Percentiles rank a stretch among this genome's conserved stretches.
phyloP scores from a whole-genome alignment of 371 early-diverging fungal genomes.

The Apophysomyces variabilis region DNA sequence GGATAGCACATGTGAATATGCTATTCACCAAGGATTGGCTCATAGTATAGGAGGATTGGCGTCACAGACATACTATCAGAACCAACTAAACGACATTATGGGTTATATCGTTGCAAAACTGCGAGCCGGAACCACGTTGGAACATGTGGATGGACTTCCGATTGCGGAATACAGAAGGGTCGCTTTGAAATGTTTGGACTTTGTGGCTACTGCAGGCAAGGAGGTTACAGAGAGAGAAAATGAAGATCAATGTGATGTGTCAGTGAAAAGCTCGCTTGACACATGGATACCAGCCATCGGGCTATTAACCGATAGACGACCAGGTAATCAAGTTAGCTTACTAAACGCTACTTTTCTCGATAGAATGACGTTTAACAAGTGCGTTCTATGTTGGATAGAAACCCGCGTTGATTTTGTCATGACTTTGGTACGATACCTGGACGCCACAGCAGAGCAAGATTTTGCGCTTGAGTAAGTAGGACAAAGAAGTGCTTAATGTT shows the following conservation, averaged over 20 bases:
- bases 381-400: not conserved
- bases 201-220: slow-evolving; percentile 27
- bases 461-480: slow-evolving; percentile 16
- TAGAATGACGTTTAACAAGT: too few relatives aligned
- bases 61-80: slow-evolving; percentile 80
- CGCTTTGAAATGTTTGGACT: slow-evolving; percentile 54
- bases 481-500: not conserved
- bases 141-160: slow-evolving; percentile 51
- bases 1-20: slow-evolving; percentile 36
- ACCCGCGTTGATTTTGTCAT: slow-evolving; percentile 43
- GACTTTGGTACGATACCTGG: slow-evolving; percentile 38
- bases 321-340: slow-evolving; percentile 22
- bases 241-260: slow-evolving; percentile 6
- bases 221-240: slow-evolving; percentile 14
- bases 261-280: slow-evolving; percentile 30
- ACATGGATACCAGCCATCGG: slow-evolving; percentile 47
- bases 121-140: slow-evolving; percentile 45
- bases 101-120: slow-evolving; percentile 74
- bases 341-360: too few relatives aligned
- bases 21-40: slow-evolving; percentile 56
- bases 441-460: slow-evolving; percentile 38
- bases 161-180: slow-evolving; percentile 52
- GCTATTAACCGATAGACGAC: slow-evolving; percentile 30
- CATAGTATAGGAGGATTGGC: slow-evolving; percentile 75
- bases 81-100: slow-evolving; percentile 83